Percentiles rank a stretch among this genome's conserved stretches.
Conservation (phyloP, 345 rosid species). For the Crucihimalaya himalaica region DNA sequence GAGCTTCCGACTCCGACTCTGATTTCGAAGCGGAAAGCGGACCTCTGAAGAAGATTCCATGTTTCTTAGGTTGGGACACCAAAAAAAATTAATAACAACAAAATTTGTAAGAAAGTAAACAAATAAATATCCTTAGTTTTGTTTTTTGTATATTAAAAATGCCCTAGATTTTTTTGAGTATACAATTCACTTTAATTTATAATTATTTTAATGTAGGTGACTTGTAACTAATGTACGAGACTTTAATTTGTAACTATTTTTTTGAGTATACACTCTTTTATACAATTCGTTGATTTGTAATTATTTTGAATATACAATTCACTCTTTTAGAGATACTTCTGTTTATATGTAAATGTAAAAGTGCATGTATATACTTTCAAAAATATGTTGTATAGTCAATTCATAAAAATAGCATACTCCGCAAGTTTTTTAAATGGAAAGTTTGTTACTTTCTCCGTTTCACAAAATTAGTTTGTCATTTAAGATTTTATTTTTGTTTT, state of each 20-base stretch:
- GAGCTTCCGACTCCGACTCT: too few species aligned
- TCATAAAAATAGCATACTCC: background rate
- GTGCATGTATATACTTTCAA: background rate
- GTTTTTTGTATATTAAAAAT: too few species aligned
- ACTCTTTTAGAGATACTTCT: background rate
- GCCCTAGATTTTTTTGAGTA: background rate
- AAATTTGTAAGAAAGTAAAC: background rate
- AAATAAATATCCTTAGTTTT: background rate
- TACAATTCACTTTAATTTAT: background rate
- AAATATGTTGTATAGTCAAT: background rate
- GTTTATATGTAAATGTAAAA: background rate
- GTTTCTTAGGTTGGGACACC: too few species aligned
- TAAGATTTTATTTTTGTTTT: too few species aligned
- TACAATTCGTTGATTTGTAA: too few species aligned
- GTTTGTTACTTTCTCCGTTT: too few species aligned
- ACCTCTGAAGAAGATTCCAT: too few species aligned
- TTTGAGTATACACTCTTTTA: too few species aligned
- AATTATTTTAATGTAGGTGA: background rate
- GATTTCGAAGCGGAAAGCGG: too few species aligned
- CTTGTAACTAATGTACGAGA: background rate
- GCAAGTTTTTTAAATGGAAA: background rate
- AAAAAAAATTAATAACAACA: background rate
- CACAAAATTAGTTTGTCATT: too few species aligned
- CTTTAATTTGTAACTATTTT: background rate
- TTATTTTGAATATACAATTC: too few species aligned